Evolutionary conservation across 331 rosid genomes (phyloP).

Genomic region (Ulmus americana): DNA sequence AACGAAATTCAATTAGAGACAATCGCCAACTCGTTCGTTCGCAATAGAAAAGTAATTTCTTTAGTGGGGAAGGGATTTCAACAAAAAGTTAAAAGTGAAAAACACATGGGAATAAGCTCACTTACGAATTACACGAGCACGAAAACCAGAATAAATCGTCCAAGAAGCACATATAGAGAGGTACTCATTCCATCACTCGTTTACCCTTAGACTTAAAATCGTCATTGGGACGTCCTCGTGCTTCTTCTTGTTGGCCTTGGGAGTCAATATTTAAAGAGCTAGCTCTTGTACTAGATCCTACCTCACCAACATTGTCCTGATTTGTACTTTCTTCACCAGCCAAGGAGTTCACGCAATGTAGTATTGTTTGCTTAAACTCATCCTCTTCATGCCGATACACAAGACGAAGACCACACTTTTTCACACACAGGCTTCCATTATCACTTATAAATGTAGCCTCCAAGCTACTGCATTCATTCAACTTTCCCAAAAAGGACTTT

Average conservation of each 20-base stretch:
- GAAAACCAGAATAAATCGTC: too few relatives aligned
- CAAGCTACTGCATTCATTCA: neutral
- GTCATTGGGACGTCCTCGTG: neutral
- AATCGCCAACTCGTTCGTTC: too few relatives aligned
- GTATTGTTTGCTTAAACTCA: neutral
- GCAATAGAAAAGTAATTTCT: too few relatives aligned
- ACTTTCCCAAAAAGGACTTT: neutral
- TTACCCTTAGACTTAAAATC: too few relatives aligned
- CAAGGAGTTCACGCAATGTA: neutral
- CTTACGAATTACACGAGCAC: too few relatives aligned
- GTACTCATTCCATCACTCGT: too few relatives aligned
- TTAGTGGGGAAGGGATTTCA: too few relatives aligned
- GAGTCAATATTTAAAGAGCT: neutral
- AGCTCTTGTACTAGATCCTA: neutral
- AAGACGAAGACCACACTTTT: conserved; percentile 9
- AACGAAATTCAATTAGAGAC: too few relatives aligned
- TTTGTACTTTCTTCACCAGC: neutral
- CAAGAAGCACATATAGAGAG: too few relatives aligned
- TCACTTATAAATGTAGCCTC: neutral
- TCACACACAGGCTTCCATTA: neutral
- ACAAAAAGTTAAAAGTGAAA: too few relatives aligned
- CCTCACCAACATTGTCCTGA: neutral
- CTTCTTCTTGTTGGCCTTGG: neutral
- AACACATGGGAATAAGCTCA: too few relatives aligned
- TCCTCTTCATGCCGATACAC: neutral